A percentile compares a stretch with the other conserved stretches of the same genome.
These are phyloP conservation scores for Saccharomyces hybrid DNA, from an alignment of 1,139 yeast species.

Conservation along the genomic window DNA sequence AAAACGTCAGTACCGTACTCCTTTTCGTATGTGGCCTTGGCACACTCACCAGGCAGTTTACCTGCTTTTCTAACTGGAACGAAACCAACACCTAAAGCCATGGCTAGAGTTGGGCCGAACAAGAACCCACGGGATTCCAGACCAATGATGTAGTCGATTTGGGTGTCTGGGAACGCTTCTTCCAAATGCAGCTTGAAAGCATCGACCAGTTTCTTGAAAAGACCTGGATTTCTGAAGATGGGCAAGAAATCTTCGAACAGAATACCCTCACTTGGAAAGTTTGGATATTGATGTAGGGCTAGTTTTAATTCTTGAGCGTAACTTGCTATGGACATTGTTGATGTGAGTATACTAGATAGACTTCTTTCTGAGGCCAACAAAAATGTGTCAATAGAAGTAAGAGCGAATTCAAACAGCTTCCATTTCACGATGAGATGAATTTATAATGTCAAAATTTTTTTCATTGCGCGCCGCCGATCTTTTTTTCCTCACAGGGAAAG, in stretches of 20 bases:
- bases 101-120: constrained; percentile 91
- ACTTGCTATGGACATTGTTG: constrained; percentile 30
- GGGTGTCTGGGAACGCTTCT: constrained; percentile 41
- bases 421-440: constrained; percentile 2
- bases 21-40: constrained; percentile 67
- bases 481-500: not conserved
- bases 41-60: constrained; percentile 82
- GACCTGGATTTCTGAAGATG: constrained; percentile 71
- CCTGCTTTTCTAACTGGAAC: constrained; percentile 94
- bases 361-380: not conserved
- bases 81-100: constrained; percentile 81
- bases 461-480: not conserved
- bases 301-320: constrained; percentile 56
- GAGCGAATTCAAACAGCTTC: not conserved
- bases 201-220: constrained; percentile 70
- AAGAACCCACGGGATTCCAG: constrained; percentile 94
- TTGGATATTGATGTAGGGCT: constrained; percentile 74
- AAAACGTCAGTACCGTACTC: constrained; percentile 89
- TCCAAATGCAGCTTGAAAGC: constrained; percentile 75
- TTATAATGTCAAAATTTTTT: constrained; percentile 5
- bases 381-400: not conserved
- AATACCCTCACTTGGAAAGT: constrained; percentile 90
- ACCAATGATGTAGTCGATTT: constrained; percentile 86
- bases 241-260: constrained; percentile 94
- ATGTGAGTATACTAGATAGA: not conserved